Conservation (phyloP, 2,329 filamentous ascomycete species). For the Penicillium sclerotigenum region DNA sequence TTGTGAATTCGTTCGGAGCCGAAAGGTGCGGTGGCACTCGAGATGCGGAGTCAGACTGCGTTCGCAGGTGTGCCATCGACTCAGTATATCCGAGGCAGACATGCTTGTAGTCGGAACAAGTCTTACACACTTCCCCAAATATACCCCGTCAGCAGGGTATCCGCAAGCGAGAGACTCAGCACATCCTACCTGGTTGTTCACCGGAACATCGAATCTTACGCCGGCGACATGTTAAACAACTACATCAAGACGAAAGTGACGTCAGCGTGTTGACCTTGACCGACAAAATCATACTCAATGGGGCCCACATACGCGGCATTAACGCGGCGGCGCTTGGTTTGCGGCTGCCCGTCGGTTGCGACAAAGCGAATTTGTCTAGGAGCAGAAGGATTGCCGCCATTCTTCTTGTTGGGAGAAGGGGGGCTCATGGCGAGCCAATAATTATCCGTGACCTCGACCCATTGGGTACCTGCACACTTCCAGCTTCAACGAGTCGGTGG, state of each 20-base stretch:
- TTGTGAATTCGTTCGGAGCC: conserved; percentile 16
- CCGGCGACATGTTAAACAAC: conserved; percentile 70
- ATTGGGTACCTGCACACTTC: conserved; percentile 26
- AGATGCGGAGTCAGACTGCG: conserved; percentile 30
- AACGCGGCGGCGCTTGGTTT: conserved; percentile 73
- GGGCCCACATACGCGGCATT: conserved; percentile 64
- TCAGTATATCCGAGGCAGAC: conserved; percentile 66
- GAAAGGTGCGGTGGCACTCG: conserved; percentile 21
- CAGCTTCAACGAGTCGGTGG: neutral
- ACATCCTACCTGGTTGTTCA: conserved; percentile 57
- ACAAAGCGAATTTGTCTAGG: conserved; percentile 67
- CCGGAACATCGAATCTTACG: conserved; percentile 74
- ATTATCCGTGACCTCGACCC: conserved; percentile 35
- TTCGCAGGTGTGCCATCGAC: conserved; percentile 31
- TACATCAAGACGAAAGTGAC: conserved; percentile 30
- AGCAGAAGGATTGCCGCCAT: conserved; percentile 30
- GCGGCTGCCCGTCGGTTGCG: conserved; percentile 76
- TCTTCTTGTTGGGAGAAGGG: conserved; percentile 38
- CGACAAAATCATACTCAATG: neutral
- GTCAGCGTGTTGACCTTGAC: conserved; percentile 9
- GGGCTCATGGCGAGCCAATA: conserved; percentile 40
- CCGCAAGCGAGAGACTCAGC: neutral
- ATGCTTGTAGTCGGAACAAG: conserved; percentile 69
- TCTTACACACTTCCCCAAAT: conserved; percentile 55
- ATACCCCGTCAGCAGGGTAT: conserved; percentile 5